These are phyloP conservation scores for Eleusine indica DNA, from an alignment of 176 grass and related monocot genomes.

Conservation along the genomic window DNA sequence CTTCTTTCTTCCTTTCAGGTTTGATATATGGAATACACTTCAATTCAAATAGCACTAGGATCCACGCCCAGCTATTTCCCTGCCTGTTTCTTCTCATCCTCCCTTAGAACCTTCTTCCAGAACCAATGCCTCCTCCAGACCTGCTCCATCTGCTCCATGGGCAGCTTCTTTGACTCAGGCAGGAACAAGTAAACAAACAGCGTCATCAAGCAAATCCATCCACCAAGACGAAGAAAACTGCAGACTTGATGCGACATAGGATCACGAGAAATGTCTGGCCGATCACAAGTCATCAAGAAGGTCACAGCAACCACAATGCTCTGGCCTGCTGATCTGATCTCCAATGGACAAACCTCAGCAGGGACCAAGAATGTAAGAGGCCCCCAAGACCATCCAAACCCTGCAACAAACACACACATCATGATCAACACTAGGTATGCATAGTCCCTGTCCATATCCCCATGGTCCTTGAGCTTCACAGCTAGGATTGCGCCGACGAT, in stretches of 20 bases:
- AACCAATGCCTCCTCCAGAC: constrained; percentile 74
- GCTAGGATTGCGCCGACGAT: constrained; percentile 57
- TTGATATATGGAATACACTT: neutral
- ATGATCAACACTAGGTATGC: constrained; percentile 60
- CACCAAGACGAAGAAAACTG: constrained; percentile 61
- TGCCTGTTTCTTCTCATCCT: constrained; percentile 36
- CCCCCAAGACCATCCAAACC: constrained; percentile 84
- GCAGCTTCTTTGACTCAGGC: constrained; percentile 76
- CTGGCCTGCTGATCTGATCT: constrained; percentile 77
- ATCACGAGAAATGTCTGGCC: constrained; percentile 64
- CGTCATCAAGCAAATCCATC: constrained; percentile 66
- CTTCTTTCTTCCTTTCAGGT: constrained; percentile 22
- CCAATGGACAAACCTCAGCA: constrained; percentile 66
- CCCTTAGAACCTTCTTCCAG: constrained; percentile 65
- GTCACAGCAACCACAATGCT: constrained; percentile 74
- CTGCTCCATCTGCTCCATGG: constrained; percentile 85
- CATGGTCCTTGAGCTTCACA: constrained; percentile 64
- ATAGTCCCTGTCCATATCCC: constrained; percentile 51
- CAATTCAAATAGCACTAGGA: constrained; percentile 4
- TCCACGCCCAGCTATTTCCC: neutral
- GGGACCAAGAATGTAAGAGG: constrained; percentile 74
- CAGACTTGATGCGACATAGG: constrained; percentile 65
- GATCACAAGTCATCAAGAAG: constrained; percentile 66
- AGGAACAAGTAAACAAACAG: constrained; percentile 59
- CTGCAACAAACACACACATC: constrained; percentile 69